Conservation (phyloP, 2,329 filamentous ascomycete genomes). For the Fusarium fracticaudum region DNA sequence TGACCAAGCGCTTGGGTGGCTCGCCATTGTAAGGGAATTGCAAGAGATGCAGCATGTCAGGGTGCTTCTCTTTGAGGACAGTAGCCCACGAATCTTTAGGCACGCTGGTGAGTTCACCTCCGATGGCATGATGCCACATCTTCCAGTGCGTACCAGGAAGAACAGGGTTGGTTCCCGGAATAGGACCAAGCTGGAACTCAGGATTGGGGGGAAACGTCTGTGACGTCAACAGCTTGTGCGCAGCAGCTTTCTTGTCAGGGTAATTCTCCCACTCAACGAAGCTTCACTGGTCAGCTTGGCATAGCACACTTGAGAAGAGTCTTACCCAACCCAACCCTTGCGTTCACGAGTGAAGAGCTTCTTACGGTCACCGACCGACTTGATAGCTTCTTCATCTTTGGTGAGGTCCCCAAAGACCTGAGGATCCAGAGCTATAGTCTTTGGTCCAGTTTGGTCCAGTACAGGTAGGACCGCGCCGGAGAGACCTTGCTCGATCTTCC, state of each 20-base stretch:
- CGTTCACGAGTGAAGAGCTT: constrained; percentile 42
- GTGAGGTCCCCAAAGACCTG: constrained; percentile 45
- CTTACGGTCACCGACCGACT: constrained; percentile 50
- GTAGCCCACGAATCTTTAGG: constrained; percentile 67
- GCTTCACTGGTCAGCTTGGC: constrained; percentile 37
- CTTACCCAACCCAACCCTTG: constrained; percentile 49
- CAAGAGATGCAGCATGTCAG: constrained; percentile 69
- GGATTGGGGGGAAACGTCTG: constrained; percentile 51
- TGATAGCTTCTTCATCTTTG: constrained; percentile 54
- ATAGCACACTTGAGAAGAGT: not conserved
- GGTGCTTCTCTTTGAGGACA: constrained; percentile 66
- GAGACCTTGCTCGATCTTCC: constrained; percentile 63
- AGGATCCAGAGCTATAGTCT: constrained; percentile 45
- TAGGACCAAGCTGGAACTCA: constrained; percentile 64
- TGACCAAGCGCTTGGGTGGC: constrained; percentile 66
- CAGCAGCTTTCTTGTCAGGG: constrained; percentile 71
- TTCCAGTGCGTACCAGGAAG: constrained; percentile 67
- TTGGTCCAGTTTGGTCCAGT: constrained; percentile 55
- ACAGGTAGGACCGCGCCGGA: constrained; percentile 57
- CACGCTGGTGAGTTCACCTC: constrained; percentile 52
- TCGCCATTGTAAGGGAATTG: constrained; percentile 74
- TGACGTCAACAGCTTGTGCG: constrained; percentile 57
- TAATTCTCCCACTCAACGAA: constrained; percentile 78
- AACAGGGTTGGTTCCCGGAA: constrained; percentile 67
- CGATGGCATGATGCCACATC: constrained; percentile 63